Base-by-base conservation (phyloP, 139 green algal genomes). In the Chlamydomonas incerta region DNA sequence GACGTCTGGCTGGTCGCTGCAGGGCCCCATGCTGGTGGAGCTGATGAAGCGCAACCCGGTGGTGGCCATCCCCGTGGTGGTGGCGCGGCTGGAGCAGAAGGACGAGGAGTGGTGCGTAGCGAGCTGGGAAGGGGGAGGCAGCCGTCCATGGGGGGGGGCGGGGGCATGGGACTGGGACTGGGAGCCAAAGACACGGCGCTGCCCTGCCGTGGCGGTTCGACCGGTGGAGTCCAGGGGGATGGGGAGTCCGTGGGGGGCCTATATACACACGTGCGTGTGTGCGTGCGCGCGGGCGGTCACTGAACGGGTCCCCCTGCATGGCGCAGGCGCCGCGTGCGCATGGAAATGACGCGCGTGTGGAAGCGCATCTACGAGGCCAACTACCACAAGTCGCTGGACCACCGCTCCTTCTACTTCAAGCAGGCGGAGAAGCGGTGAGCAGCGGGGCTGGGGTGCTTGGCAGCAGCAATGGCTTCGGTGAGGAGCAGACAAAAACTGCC, bases 401-500 rank as follows among this genome's bases (percentile, higher is more conserved):
- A 99, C 91, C 96, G 96, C 81, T 96, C 89, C 87, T 99, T 99
- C 92, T 99, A 99, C 93, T 99, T 99, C 94, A 99, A 99, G 92
- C 98, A 99, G 90, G 87, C 90, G 17, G 50, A 85, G 87, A 80
- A 87, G 58, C n/a, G 58, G 70, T 68, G 37, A 14, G 70, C 24
- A 50, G 41, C 41, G 41, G 6, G 41, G 41, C 41, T 5, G 5
- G 41, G 41, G 41, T 5, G 41, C 41, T 5, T 8, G n/a, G n/a
- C n/a, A n/a, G n/a, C n/a, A n/a, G n/a, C n/a, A n/a, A n/a, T n/a
- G n/a, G n/a, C n/a, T n/a, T n/a, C n/a, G n/a, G n/a, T n/a, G n/a
- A n/a, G n/a, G n/a, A n/a, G n/a, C n/a, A n/a, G n/a, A n/a, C n/a
- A n/a, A n/a, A n/a, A n/a, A n/a, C n/a, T n/a, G n/a, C n/a, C n/a